phyloP scores from a whole-genome alignment of 768 basidiomycete species.

The Serendipita sp. region DNA sequence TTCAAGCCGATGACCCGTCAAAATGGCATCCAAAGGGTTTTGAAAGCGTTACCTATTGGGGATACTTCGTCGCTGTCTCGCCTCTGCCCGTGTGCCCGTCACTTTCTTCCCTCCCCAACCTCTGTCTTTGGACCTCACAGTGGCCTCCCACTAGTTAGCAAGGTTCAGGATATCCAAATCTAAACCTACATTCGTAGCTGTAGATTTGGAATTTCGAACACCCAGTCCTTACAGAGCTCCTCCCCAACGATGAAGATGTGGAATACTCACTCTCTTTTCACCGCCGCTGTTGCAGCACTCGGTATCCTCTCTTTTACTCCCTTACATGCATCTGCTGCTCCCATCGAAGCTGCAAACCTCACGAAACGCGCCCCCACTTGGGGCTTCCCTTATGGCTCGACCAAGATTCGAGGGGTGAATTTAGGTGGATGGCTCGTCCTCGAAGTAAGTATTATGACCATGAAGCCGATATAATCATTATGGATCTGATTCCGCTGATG shows the following conservation, averaged over 20 bases:
- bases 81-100: too few relatives aligned
- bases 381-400: conserved; percentile 55
- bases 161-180: too few relatives aligned
- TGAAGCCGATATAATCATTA: too few relatives aligned
- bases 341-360: background rate
- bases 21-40: too few relatives aligned
- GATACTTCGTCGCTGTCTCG: too few relatives aligned
- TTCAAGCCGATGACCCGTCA: too few relatives aligned
- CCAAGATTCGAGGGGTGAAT: conserved; percentile 71
- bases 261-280: background rate
- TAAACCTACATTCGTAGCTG: too few relatives aligned
- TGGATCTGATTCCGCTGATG: background rate
- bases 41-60: too few relatives aligned
- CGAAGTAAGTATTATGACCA: conserved; percentile 23
- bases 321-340: background rate
- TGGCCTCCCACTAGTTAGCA: too few relatives aligned
- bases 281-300: background rate
- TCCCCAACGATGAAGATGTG: background rate
- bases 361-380: conserved; percentile 23
- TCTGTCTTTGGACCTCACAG: too few relatives aligned
- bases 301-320: background rate
- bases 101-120: too few relatives aligned
- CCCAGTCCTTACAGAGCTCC: background rate
- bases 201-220: too few relatives aligned
- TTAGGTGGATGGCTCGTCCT: conserved; percentile 52